Percentiles rank a stretch among this genome's conserved stretches.
Evolutionary conservation across 1,284 basidiomycete genomes (phyloP).

Genomic region (Apiotrichum sp.): DNA sequence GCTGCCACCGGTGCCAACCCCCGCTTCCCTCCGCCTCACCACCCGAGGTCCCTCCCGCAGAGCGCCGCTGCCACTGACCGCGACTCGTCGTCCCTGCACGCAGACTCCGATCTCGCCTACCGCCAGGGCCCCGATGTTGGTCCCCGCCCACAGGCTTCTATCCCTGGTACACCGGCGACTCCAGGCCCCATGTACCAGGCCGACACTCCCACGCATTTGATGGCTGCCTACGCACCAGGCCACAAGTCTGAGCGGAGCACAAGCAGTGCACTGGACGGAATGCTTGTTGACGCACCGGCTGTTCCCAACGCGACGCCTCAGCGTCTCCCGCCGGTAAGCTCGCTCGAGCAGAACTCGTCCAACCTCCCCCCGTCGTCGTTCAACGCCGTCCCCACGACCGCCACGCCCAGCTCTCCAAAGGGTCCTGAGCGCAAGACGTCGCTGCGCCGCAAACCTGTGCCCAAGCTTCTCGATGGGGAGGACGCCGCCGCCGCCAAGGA

Average conservation of each 20-base stretch:
- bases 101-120: too few relatives aligned
- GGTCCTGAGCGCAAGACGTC: slow-evolving; percentile 12
- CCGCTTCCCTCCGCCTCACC: not conserved
- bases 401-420: not conserved
- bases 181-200: not conserved
- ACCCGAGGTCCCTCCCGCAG: not conserved
- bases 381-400: not conserved
- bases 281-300: not conserved
- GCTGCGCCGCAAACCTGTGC: slow-evolving; percentile 20
- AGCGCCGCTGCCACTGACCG: not conserved
- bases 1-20: not conserved
- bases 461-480: slow-evolving; percentile 5
- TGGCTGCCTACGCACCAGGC: not conserved
- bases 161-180: not conserved
- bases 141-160: not conserved
- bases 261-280: not conserved
- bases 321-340: too few relatives aligned
- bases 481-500: not conserved
- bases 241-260: not conserved
- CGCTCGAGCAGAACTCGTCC: not conserved
- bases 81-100: not conserved
- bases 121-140: too few relatives aligned
- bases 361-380: slow-evolving; percentile 1
- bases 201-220: not conserved
- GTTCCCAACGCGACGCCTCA: not conserved